These are phyloP conservation scores for Aquilaria agallochum DNA, from an alignment of 441 rosid genomes.

Conservation along the genomic window DNA sequence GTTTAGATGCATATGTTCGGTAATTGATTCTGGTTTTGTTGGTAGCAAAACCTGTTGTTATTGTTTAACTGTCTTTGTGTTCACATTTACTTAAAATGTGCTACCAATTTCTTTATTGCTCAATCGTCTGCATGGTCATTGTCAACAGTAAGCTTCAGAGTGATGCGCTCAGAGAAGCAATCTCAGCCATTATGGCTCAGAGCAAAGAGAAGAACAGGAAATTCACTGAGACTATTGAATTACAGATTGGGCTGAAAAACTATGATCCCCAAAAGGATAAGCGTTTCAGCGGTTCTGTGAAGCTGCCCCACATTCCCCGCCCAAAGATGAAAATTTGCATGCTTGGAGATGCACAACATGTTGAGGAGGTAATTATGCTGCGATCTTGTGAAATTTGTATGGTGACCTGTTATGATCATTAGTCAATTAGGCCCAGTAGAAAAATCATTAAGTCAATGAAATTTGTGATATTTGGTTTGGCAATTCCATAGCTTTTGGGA, in stretches of 20 bases:
- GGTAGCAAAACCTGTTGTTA: no score
- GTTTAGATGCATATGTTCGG: no score
- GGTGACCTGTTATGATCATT: no score
- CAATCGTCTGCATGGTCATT: neutral
- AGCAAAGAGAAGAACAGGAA: conserved; percentile 69
- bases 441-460: neutral
- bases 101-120: no score
- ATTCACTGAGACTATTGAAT: conserved; percentile 88
- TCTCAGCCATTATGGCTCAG: conserved; percentile 42
- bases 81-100: no score
- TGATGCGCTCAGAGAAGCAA: conserved; percentile 82
- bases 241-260: conserved; percentile 94
- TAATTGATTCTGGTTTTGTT: no score
- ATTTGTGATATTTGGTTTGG: neutral
- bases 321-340: conserved; percentile 98
- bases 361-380: conserved; percentile 61
- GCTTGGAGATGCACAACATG: conserved; percentile 98
- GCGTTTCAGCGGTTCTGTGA: conserved; percentile 93
- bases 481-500: no score
- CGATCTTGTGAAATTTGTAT: neutral
- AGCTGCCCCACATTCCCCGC: conserved; percentile 90
- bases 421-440: neutral
- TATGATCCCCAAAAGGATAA: conserved; percentile 97
- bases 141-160: conserved; percentile 84
- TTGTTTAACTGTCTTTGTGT: no score